Evolutionary conservation across 2,329 filamentous ascomycete species (phyloP).

Genomic region (Microdochium nivale): DNA sequence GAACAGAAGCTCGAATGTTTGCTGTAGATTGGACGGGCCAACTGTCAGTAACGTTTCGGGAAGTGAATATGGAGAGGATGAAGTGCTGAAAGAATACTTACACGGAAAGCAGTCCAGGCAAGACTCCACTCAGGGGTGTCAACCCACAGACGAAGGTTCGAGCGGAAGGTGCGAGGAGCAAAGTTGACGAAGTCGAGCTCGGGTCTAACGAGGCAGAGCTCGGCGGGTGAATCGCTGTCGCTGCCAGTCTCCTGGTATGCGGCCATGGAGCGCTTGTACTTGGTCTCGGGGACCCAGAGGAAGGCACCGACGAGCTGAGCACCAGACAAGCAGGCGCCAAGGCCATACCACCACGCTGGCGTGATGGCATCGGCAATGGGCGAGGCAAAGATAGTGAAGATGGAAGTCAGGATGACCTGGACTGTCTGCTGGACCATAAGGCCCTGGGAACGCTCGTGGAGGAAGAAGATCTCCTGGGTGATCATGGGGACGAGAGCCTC

Average conservation of each 20-base stretch:
- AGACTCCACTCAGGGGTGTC: conserved; percentile 27
- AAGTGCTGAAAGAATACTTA: background rate
- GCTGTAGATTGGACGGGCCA: conserved; percentile 7
- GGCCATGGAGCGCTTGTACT: conserved; percentile 10
- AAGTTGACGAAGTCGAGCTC: conserved; percentile 26
- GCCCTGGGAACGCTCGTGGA: conserved; percentile 10
- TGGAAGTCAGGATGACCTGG: conserved; percentile 7
- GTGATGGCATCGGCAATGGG: conserved; percentile 9
- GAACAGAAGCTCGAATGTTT: conserved; percentile 22
- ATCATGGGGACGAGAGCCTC: conserved; percentile 16
- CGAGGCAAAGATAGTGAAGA: conserved; percentile 9
- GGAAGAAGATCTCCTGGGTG: conserved; percentile 15
- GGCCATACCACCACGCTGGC: conserved; percentile 12
- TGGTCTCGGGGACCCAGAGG: conserved; percentile 11
- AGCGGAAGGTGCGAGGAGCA: conserved; percentile 21
- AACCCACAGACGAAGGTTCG: conserved; percentile 28
- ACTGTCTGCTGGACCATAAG: conserved; percentile 10
- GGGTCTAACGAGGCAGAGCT: conserved; percentile 8
- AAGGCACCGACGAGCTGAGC: conserved; percentile 5
- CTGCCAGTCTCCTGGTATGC: conserved; percentile 23
- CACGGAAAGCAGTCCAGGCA: conserved; percentile 9
- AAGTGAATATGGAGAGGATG: no score
- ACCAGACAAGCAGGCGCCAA: conserved; percentile 9
- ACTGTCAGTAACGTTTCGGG: background rate
- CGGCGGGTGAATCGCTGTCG: conserved; percentile 7